A percentile compares a stretch with the other conserved stretches of the same genome.
Evolutionary conservation across 257 asterid species (phyloP).

Genomic region (Scutellaria baicalensis): DNA sequence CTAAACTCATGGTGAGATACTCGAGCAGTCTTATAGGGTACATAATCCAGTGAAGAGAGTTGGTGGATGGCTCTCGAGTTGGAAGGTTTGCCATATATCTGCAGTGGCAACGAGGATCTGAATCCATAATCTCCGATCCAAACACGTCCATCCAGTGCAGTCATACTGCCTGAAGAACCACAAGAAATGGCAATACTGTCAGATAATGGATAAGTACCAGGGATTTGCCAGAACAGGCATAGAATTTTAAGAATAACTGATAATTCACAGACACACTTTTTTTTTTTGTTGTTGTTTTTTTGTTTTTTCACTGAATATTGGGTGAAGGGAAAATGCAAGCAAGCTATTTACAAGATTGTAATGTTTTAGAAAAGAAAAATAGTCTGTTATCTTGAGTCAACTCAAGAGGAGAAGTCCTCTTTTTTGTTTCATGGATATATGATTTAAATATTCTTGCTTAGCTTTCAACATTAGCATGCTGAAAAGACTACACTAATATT

Average conservation of each 20-base stretch:
- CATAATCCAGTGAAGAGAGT: slow-evolving; percentile 8
- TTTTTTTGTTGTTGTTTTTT: neutral
- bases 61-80: slow-evolving; percentile 27
- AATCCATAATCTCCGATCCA: slow-evolving; percentile 41
- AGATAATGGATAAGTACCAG: slow-evolving; percentile 1
- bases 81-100: slow-evolving; percentile 34
- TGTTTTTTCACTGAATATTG: neutral
- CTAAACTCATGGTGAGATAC: slow-evolving; percentile 25
- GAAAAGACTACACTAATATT: too few species aligned
- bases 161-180: slow-evolving; percentile 34
- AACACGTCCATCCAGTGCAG: slow-evolving; percentile 36
- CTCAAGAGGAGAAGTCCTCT: neutral
- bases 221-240: slow-evolving; percentile 8
- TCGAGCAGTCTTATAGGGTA: slow-evolving; percentile 31
- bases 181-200: slow-evolving; percentile 44
- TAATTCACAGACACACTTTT: slow-evolving; percentile 5
- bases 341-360: neutral
- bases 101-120: slow-evolving; percentile 18
- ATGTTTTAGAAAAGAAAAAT: neutral
- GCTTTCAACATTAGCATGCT: too few species aligned
- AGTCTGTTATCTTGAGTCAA: neutral
- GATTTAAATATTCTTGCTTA: too few species aligned
- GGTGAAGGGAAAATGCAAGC: neutral
- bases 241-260: slow-evolving; percentile 10
- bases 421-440: too few species aligned